Evolutionary conservation across 768 basidiomycete species (phyloP).

Genomic region (Mycena metata): DNA sequence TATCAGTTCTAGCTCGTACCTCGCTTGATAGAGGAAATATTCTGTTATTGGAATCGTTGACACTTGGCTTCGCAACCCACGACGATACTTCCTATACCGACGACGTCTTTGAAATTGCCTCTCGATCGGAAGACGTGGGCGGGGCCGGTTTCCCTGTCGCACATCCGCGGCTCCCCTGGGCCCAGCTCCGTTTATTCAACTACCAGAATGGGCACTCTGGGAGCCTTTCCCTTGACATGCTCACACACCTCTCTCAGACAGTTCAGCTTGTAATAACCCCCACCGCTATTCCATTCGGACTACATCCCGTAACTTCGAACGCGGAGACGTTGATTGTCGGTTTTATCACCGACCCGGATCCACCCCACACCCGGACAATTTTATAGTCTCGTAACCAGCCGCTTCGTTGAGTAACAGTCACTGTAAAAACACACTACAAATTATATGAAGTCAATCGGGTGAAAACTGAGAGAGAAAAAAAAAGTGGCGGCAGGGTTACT

Average conservation of each 20-base stretch:
- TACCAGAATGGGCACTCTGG: neutral
- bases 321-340: neutral
- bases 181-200: neutral
- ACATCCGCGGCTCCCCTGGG: constrained; percentile 2
- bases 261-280: neutral
- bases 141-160: neutral
- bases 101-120: constrained; percentile 3
- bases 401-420: no score
- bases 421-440: no score
- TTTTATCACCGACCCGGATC: neutral
- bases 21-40: no score
- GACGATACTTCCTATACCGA: neutral
- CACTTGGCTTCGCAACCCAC: neutral
- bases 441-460: no score
- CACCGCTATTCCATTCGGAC: neutral
- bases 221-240: neutral
- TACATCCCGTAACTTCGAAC: neutral
- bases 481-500: no score
- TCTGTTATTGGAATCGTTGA: neutral
- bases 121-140: neutral
- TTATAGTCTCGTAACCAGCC: no score
- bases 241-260: neutral
- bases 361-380: neutral
- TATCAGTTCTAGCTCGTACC: no score
- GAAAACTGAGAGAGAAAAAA: no score